Evolutionary conservation across 805 yeast genomes (phyloP), one percentile per base, ranked within the genome.

Genomic region (Kurtzmaniella fragi): DNA sequence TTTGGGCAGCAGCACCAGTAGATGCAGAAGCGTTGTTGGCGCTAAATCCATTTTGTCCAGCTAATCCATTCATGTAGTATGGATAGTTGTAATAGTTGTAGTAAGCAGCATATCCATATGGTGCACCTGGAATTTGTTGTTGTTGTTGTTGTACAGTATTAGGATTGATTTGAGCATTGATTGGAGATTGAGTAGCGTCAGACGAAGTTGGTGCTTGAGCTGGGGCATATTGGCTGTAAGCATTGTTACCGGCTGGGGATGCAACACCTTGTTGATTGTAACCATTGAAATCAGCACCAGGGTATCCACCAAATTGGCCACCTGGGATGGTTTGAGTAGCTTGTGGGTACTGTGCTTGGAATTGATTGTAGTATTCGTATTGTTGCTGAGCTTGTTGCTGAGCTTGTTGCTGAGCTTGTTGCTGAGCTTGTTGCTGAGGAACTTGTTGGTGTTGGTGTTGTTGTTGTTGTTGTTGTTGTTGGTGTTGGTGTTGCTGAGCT

Each of bases 1-100:
- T 45, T 35, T 42, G 50, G 34, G 45, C 41, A 31, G 47, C 44
- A 25, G 48, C 40, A 25, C 39, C 42, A 39, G 39, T 47, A 31
- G 42, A 46, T 13, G 50, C 38, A 14, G 51, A 41, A 31, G 35
- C 44, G 32, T 38, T 26, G 28, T 28, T 30, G 28, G 28, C 42
- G 20, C 52, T 51, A 39, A 47, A 53, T 28, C 48, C 49, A 39
- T 39, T 44, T 42, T 54, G 53, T 29, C 50, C 57, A 10, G 57
- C 61, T 42, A 57, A 50, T 20, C 56, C 63, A 42, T 57, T 54
- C 28, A 36, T 26, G 47, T 64, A 68, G 50, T 58, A 67, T 44
- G 71, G 72, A 15, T 60, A 61, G 49, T 59, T 61, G 50, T 63
- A 64, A 53, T 63, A 67, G 56, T 62, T 56, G 56, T 67, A 66